Evolutionary conservation across 2,329 filamentous ascomycete genomes (phyloP), one percentile per base, ranked within the genome.

Genomic region (Aquanectria penicillioides): DNA sequence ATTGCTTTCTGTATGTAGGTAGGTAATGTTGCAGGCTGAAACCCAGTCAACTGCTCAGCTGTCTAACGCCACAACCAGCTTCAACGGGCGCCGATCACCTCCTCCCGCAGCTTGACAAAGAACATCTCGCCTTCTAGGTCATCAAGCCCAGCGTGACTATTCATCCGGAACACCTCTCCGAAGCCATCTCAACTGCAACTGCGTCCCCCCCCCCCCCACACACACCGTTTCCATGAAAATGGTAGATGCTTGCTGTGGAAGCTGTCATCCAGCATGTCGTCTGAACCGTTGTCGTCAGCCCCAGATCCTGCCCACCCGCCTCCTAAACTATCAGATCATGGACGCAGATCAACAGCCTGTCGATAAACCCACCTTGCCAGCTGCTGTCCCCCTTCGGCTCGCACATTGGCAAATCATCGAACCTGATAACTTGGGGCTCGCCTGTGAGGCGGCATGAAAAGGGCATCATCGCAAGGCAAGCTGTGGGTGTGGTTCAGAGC

Each of bases 251-350:
- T n/a, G n/a, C n/a, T n/a, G n/a, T n/a, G n/a, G n/a, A n/a, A n/a
- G n/a, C n/a, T n/a, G n/a, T n/a, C n/a, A n/a, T n/a, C n/a, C n/a
- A n/a, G n/a, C n/a, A n/a, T n/a, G n/a, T n/a, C n/a, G n/a, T n/a
- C n/a, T n/a, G n/a, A n/a, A n/a, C n/a, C n/a, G n/a, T n/a, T 34
- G 11, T n/a, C 20, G 12, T 28, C 38, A 44, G 44, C 49, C 49
- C 41, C 20, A 44, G 49, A 44, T 53, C 49, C 40, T 17, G 5
- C 20, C 38, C 37, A 20, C 15, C 34, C 22, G 8, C 17, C 13
- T 13, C 18, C 36, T 15, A 11, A 34, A 34, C 37, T 43, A 44
- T 53, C 49, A 53, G 49, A 53, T n/a, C n/a, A n/a, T n/a, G n/a
- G n/a, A n/a, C n/a, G n/a, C n/a, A n/a, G n/a, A n/a, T n/a, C n/a